Evolutionary conservation across 257 asterid genomes (phyloP).

Genomic region (Nicotiana otophora): DNA sequence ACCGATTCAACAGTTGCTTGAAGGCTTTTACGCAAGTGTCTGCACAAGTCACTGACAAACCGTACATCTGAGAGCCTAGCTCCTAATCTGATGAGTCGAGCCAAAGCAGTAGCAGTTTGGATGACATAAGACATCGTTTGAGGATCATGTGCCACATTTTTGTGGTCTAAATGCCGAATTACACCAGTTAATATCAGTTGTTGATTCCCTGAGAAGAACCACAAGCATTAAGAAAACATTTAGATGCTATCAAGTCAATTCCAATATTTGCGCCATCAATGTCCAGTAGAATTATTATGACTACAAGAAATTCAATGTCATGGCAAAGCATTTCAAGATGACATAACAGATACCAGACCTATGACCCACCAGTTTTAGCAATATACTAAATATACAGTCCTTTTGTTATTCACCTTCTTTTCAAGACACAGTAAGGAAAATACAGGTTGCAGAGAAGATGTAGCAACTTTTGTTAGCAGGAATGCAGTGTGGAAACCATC

Average conservation of each 20-base stretch:
- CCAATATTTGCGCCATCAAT: neutral
- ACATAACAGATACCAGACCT: neutral
- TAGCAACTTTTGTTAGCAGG: neutral
- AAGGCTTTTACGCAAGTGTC: constrained; percentile 88
- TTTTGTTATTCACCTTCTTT: neutral
- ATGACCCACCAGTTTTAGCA: neutral
- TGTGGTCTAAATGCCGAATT: constrained; percentile 92
- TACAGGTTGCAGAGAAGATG: neutral
- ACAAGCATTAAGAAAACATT: constrained; percentile 11
- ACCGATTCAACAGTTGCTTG: constrained; percentile 76
- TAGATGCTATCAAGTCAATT: neutral
- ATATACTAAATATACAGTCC: neutral
- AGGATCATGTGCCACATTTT: constrained; percentile 73
- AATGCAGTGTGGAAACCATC: neutral
- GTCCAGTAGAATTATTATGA: neutral
- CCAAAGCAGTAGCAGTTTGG: constrained; percentile 74
- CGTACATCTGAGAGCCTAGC: constrained; percentile 69
- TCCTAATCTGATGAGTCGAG: constrained; percentile 66
- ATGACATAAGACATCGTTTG: constrained; percentile 62
- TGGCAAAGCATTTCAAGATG: neutral
- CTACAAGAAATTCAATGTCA: neutral
- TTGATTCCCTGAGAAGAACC: constrained; percentile 51
- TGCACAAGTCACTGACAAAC: constrained; percentile 83
- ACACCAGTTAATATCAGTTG: constrained; percentile 69
- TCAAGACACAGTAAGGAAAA: neutral